Percentiles rank a stretch among this genome's conserved stretches.
These are phyloP conservation scores for Magnusiomyces fungicola DNA, from an alignment of 1,139 yeast genomes.

Conservation along the genomic window DNA sequence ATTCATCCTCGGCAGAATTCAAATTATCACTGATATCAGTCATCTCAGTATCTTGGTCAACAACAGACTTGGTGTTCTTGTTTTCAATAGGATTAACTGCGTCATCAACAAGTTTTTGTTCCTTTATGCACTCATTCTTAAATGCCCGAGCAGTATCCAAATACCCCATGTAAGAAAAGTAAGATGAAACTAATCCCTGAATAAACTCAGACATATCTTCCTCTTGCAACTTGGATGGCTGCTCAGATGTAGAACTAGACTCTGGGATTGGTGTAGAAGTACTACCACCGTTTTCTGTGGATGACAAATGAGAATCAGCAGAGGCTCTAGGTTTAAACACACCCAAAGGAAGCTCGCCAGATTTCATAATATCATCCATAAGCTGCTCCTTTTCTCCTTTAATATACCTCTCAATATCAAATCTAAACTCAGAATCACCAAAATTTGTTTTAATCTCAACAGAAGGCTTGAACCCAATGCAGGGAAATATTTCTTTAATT, in stretches of 20 bases:
- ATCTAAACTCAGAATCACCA: conserved; percentile 59
- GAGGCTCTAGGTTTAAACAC: conserved; percentile 6
- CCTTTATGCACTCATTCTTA: conserved; percentile 32
- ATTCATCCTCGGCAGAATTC: conserved; percentile 24
- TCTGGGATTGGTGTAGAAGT: background rate
- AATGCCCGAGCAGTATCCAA: conserved; percentile 61
- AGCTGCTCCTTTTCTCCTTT: conserved; percentile 36
- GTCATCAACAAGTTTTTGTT: conserved; percentile 1
- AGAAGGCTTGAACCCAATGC: conserved; percentile 42
- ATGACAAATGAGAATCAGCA: conserved; percentile 5
- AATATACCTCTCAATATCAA: conserved; percentile 64
- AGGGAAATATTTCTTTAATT: conserved; percentile 38
- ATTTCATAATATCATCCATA: conserved; percentile 16
- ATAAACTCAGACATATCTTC: conserved; percentile 37
- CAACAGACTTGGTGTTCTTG: background rate
- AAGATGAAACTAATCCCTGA: conserved; percentile 56
- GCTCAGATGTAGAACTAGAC: background rate
- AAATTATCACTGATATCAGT: conserved; percentile 10
- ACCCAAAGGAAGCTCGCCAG: conserved; percentile 8
- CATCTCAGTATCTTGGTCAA: conserved; percentile 6
- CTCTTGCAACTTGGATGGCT: background rate
- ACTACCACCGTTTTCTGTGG: background rate
- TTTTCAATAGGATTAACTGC: conserved; percentile 14
- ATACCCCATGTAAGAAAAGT: conserved; percentile 68
- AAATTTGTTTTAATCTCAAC: conserved; percentile 58